These are phyloP conservation scores for Galerina sulciceps DNA, from an alignment of 768 basidiomycete species.

Conservation along the genomic window DNA sequence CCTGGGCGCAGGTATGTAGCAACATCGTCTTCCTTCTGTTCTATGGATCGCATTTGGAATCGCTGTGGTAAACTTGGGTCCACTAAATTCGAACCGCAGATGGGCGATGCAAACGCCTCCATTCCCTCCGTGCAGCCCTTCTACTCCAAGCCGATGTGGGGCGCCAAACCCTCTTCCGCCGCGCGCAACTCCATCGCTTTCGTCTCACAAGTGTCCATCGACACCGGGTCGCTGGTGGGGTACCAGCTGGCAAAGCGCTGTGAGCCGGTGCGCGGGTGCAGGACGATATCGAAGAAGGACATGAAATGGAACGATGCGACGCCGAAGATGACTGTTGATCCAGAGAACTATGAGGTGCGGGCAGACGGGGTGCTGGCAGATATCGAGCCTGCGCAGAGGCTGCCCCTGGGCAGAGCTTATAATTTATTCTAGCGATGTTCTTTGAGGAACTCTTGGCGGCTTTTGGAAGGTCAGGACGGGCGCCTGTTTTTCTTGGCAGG, in stretches of 20 bases:
- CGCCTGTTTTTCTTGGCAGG: background rate
- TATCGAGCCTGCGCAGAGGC: constrained; percentile 68
- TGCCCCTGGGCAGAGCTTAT: constrained; percentile 75
- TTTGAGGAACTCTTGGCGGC: background rate
- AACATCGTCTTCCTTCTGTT: background rate
- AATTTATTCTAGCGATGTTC: constrained; percentile 69
- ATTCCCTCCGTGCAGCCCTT: constrained; percentile 96
- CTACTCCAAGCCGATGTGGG: constrained; percentile 94
- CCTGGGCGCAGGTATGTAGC: constrained; percentile 75
- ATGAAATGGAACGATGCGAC: constrained; percentile 92
- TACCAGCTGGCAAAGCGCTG: constrained; percentile 53
- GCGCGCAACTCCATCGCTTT: constrained; percentile 86
- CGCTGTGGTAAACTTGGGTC: too few relatives aligned
- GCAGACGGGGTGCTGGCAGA: constrained; percentile 82
- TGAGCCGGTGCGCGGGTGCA: constrained; percentile 78
- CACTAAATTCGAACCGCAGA: constrained; percentile 43
- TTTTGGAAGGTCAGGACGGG: background rate
- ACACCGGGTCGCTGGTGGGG: constrained; percentile 39
- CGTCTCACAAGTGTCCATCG: constrained; percentile 77
- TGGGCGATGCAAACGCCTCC: constrained; percentile 97
- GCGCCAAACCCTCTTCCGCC: constrained; percentile 73
- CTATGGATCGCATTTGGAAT: too few relatives aligned
- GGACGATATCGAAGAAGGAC: constrained; percentile 77
- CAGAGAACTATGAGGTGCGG: constrained; percentile 87
- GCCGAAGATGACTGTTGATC: constrained; percentile 88